Evolutionary conservation across 1,139 yeast species (phyloP).

Genomic region (Petasospora fabianii): DNA sequence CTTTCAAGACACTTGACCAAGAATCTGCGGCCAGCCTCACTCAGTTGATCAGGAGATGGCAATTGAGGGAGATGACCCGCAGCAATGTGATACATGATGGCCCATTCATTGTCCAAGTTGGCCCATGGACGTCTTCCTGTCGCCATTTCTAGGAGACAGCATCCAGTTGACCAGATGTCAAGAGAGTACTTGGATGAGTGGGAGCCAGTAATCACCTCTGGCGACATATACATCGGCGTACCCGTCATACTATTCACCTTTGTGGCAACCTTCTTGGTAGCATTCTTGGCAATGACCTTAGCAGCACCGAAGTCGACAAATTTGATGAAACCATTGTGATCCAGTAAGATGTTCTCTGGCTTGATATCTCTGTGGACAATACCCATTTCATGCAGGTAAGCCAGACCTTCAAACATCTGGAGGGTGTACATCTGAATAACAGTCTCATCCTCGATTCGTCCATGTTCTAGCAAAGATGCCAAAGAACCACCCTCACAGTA

Average conservation of each 20-base stretch:
- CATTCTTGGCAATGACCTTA: slow-evolving; percentile 63
- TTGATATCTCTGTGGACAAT: slow-evolving; percentile 95
- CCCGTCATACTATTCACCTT: slow-evolving; percentile 65
- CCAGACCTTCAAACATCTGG: slow-evolving; percentile 93
- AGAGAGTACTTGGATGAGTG: slow-evolving; percentile 66
- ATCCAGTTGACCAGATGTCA: slow-evolving; percentile 83
- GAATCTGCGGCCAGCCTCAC: slow-evolving; percentile 68
- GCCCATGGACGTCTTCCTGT: slow-evolving; percentile 88
- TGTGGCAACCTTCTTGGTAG: slow-evolving; percentile 34
- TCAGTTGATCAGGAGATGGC: slow-evolving; percentile 75
- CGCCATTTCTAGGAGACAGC: slow-evolving; percentile 79
- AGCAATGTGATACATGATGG: slow-evolving; percentile 96
- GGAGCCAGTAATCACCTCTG: slow-evolving; percentile 88
- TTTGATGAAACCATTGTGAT: slow-evolving; percentile 89
- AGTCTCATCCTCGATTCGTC: slow-evolving; percentile 92
- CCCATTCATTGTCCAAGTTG: slow-evolving; percentile 94
- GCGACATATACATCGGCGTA: slow-evolving; percentile 99
- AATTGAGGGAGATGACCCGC: slow-evolving; percentile 90
- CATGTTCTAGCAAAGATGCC: slow-evolving; percentile 79
- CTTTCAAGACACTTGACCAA: slow-evolving; percentile 75
- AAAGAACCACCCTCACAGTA: slow-evolving; percentile 95
- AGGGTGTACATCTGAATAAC: slow-evolving; percentile 87
- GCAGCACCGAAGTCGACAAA: slow-evolving; percentile 98
- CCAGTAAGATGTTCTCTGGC: slow-evolving; percentile 89
- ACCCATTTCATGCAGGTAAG: slow-evolving; percentile 92